Evolutionary conservation across 768 basidiomycete genomes (phyloP), one percentile per base, ranked within the genome.

Genomic region (Tremella fuciformis): DNA sequence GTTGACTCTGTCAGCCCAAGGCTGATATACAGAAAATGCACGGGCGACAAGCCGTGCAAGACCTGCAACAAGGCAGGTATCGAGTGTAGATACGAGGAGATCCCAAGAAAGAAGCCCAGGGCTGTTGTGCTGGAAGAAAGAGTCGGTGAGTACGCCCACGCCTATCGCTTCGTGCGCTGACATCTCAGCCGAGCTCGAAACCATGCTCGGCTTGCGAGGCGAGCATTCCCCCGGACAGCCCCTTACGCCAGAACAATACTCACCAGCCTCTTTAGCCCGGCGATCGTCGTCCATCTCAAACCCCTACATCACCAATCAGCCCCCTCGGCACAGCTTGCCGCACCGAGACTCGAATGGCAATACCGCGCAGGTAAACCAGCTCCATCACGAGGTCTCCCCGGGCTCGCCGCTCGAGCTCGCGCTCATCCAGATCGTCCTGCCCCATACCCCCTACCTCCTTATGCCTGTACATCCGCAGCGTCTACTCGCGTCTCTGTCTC

Each of bases 381-480:
- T 34, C 29, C 29, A 34, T 34, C 29, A 57, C 41, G 69, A 69
- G 11, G 59, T 72, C 53, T 40, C 52, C 3, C 70, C 70, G 3
- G 50, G 62, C 21, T 69, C 70, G 2, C 25, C 55, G 2, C 53
- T 72, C 11, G 70, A 72, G 40, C 19, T 57, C 1, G 57, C 63
- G 3, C 53, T 72, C 13, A 67, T 75, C 48, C 58, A 63, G 24
- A 21, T 63, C 3, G 59, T 76, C 21, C 50, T 76, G 8, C 74
- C 74, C 0, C 59, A 72, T 29, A 65, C 63, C 15, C 62, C 65
- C 3, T 60, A 59, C 50, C 63, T 73, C 25, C 47, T 53, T 8
- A 60, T 76, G n/a, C 74, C 71, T 25, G 18, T 76, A 3, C 67
- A 76, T 53, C 66, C 69, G 1, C 62, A 61, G n/a, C 60, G 74